phyloP scores from a whole-genome alignment of 768 basidiomycete genomes.

The Suillus variegatus region DNA sequence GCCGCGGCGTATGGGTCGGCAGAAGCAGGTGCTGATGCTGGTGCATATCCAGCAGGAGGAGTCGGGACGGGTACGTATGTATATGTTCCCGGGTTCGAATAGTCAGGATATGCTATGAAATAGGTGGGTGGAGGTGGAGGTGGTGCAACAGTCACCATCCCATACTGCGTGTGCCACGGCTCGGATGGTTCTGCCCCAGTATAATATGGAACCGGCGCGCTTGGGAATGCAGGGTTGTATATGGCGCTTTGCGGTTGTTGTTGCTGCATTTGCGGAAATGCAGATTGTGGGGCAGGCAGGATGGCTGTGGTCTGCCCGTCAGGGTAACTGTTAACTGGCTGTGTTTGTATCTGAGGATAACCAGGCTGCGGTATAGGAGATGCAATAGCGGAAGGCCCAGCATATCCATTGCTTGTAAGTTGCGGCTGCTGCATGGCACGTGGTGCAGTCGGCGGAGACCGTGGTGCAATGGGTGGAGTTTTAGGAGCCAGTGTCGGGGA shows the following conservation, averaged over 20 bases:
- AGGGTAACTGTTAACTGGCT: not conserved
- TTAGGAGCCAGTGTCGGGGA: not conserved
- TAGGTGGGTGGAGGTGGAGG: not conserved
- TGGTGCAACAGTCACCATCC: not conserved
- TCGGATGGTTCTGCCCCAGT: not conserved
- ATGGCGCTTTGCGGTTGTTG: not conserved
- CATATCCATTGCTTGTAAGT: not conserved
- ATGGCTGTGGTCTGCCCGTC: not conserved
- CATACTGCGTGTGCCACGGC: not conserved
- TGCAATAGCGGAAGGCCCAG: not conserved
- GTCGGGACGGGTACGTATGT: constrained; percentile 3
- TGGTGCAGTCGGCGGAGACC: constrained; percentile 1
- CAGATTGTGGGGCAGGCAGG: not conserved
- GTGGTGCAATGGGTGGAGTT: constrained; percentile 5
- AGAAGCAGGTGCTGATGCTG: not conserved
- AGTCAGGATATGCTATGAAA: constrained; percentile 4
- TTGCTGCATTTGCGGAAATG: not conserved
- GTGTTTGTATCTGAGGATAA: not conserved
- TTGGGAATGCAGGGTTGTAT: not conserved
- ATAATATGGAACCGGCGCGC: not conserved
- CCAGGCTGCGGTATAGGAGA: constrained; percentile 1
- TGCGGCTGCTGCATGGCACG: constrained; percentile 7
- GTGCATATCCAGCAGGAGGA: not conserved
- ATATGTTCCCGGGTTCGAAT: constrained; percentile 2
- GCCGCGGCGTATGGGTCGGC: not conserved